Evolutionary conservation across 2,329 filamentous ascomycete genomes (phyloP).

Genomic region (Beauveria rudraprayagi): DNA sequence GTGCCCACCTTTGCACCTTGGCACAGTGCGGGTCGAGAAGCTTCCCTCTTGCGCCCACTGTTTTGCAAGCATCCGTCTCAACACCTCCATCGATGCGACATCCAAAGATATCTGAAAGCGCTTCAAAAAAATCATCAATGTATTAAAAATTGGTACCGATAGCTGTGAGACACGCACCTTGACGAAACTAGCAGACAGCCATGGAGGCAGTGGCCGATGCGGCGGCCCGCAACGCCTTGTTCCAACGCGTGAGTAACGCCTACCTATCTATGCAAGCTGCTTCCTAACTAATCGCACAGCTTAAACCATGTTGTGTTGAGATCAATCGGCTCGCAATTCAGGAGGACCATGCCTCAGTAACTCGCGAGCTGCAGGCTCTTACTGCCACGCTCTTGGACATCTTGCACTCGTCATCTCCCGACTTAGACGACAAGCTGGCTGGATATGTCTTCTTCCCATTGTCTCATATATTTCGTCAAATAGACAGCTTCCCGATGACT

Average conservation of each 20-base stretch:
- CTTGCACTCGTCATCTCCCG: slow-evolving; percentile 37
- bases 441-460: slow-evolving; percentile 95
- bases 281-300: slow-evolving; percentile 28
- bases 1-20: too few relatives aligned
- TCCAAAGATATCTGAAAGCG: too few relatives aligned
- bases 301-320: slow-evolving; percentile 54
- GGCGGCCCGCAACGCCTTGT: slow-evolving; percentile 23
- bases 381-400: slow-evolving; percentile 37
- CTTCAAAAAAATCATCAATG: background rate
- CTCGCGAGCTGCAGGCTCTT: slow-evolving; percentile 38
- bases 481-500: slow-evolving; percentile 61
- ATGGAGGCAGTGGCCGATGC: slow-evolving; percentile 20
- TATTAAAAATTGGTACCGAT: too few relatives aligned
- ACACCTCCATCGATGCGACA: background rate
- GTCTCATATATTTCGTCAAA: slow-evolving; percentile 73
- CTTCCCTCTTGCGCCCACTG: background rate
- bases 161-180: background rate
- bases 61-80: background rate
- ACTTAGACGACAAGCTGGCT: slow-evolving; percentile 72
- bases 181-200: slow-evolving; percentile 11
- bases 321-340: slow-evolving; percentile 50
- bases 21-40: slow-evolving; percentile 10
- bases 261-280: rapidly evolving
- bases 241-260: slow-evolving; percentile 21
- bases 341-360: slow-evolving; percentile 32